phyloP scores from a whole-genome alignment of 495 filamentous ascomycete species.

The Aspergillus taichungensis region DNA sequence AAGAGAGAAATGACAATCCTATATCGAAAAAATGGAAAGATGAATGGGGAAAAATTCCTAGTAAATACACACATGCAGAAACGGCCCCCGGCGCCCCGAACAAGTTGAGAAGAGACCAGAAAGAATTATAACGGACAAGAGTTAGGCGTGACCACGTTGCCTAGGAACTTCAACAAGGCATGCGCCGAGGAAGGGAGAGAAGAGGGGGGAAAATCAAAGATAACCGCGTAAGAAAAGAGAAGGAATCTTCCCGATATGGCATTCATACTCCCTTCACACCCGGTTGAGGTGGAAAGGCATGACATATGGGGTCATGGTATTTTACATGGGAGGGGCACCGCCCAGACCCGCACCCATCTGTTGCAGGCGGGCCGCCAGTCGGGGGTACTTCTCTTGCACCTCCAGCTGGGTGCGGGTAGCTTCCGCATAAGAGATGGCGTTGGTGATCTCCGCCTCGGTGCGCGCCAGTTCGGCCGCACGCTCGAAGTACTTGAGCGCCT shows the following conservation, averaged over 20 bases:
- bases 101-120: constrained; percentile 14
- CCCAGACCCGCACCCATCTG: constrained; percentile 53
- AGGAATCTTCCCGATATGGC: no score
- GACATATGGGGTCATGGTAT: not conserved
- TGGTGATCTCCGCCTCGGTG: constrained; percentile 92
- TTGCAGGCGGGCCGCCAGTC: constrained; percentile 74
- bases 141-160: no score
- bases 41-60: constrained; percentile 19
- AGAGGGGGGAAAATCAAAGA: constrained; percentile 8
- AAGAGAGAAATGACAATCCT: not conserved
- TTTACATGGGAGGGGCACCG: constrained; percentile 30
- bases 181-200: constrained; percentile 1
- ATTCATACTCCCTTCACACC: no score
- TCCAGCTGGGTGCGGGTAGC: constrained; percentile 94
- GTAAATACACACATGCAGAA: constrained; percentile 32
- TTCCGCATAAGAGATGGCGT: constrained; percentile 94
- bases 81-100: constrained; percentile 12
- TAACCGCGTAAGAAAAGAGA: constrained; percentile 2
- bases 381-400: constrained; percentile 97
- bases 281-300: no score
- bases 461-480: constrained; percentile 89
- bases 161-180: constrained; percentile 1
- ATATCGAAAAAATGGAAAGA: constrained; percentile 1
- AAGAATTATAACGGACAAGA: constrained; percentile 3
- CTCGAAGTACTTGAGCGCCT: constrained; percentile 96